Evolutionary conservation across 1,284 basidiomycete genomes (phyloP), one percentile per base, ranked within the genome.

Genomic region (Xanthoconium separans): DNA sequence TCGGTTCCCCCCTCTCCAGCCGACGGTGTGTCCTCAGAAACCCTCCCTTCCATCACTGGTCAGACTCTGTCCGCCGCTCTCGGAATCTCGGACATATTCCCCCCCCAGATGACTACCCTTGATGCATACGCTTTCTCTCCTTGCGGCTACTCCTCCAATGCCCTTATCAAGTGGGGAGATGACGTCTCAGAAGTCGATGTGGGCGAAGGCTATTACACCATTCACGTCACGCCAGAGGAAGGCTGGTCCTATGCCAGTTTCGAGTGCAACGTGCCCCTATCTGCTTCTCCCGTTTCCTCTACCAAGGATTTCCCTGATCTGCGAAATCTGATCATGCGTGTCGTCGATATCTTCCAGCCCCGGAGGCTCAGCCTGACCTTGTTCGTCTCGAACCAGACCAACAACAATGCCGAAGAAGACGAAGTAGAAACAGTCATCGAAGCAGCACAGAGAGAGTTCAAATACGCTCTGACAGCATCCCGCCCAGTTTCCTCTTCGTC

Each of bases 181-280:
- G 60, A 58, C 13, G 60, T 62, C 47, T 56, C 68, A 13, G 52
- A 59, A 29, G 50, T 42, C 15, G 57, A 55, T 8, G 61, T 57
- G 15, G 82, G 84, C 22, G 94, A 95, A 68, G 93, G 95, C 31
- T 99, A 99, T 75, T 98, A 94, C 73, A 99, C 95, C 9, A 96
- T 99, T 57, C 97, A 99, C 71, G 97, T 99, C 50, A 99, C 97
- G 0, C 97, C 97, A 33, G 97, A 99, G 73, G 86, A 91, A 61
- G 95, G 92, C 54, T 98, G 93, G 87, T 96, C 93, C 46, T 99
- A 97, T 72, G 97, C 97, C 47, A 93, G 89, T 63, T 99, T 99
- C 75, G 97, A 99, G 75, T 97, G 94, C 75, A 99, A 99, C 73
- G 85, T 98, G n/a, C 91, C 93, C 4, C 80, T 95, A 22, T 75